Conservation (phyloP, 2,329 filamentous ascomycete species). For the Lecanicillium sp. region DNA sequence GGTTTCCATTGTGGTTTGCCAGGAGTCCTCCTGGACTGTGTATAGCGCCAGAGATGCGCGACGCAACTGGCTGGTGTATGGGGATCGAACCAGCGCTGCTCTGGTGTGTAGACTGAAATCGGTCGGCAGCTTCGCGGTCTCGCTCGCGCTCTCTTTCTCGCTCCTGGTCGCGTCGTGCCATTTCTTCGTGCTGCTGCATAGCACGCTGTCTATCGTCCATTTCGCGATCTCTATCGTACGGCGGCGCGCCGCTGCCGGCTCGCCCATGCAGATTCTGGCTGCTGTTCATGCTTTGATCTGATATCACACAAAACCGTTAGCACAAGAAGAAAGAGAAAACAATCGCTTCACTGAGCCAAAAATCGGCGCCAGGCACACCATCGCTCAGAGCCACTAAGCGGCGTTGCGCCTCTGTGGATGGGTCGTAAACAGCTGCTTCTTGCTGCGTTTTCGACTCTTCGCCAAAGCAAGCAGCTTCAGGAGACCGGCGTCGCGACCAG, state of each 20-base stretch:
- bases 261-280: slow-evolving; percentile 33
- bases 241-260: slow-evolving; percentile 25
- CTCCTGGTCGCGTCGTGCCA: slow-evolving; percentile 34
- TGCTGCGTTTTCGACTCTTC: slow-evolving; percentile 4
- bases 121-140: slow-evolving; percentile 59
- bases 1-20: slow-evolving; percentile 58
- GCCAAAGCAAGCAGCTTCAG: slow-evolving; percentile 7
- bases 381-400: not conserved
- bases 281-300: slow-evolving; percentile 33
- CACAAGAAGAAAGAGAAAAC: not conserved
- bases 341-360: not conserved
- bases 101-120: slow-evolving; percentile 70
- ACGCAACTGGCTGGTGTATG: slow-evolving; percentile 88
- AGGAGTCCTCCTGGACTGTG: slow-evolving; percentile 89
- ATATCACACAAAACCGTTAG: slow-evolving; percentile 1
- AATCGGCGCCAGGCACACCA: too few species aligned
- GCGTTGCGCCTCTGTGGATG: not conserved
- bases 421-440: not conserved
- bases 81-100: slow-evolving; percentile 82
- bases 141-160: slow-evolving; percentile 50
- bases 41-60: slow-evolving; percentile 70
- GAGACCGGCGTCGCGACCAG: slow-evolving; percentile 18
- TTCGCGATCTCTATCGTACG: slow-evolving; percentile 40
- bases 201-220: slow-evolving; percentile 40
- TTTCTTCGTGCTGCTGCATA: slow-evolving; percentile 38